Evolutionary conservation across 1,284 basidiomycete species (phyloP).

Genomic region (Sanghuangporus baumii): DNA sequence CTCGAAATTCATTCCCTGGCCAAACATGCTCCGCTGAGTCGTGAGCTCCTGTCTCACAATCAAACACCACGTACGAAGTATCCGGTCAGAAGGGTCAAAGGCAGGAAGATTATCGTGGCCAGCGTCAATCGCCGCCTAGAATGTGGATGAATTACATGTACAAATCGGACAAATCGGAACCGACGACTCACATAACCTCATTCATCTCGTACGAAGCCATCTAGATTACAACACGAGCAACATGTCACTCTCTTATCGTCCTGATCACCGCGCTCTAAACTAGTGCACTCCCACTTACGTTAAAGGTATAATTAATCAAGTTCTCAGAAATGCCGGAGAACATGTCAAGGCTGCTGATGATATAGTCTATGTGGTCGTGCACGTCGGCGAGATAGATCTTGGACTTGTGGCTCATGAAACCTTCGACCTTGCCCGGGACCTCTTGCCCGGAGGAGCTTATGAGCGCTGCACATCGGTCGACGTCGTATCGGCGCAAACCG

Average conservation of each 20-base stretch:
- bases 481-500: conserved; percentile 58
- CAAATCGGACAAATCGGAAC: not conserved
- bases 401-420: conserved; percentile 62
- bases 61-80: conserved; percentile 50
- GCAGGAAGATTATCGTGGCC: conserved; percentile 65
- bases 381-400: conserved; percentile 69
- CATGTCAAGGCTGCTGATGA: conserved; percentile 61
- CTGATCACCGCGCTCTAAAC: not conserved
- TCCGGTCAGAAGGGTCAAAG: conserved; percentile 63
- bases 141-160: not conserved
- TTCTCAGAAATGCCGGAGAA: conserved; percentile 63
- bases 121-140: conserved; percentile 50
- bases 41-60: not conserved
- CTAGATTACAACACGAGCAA: conserved; percentile 28
- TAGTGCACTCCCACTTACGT: conserved; percentile 29
- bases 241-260: not conserved
- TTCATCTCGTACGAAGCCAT: conserved; percentile 69
- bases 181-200: conserved; percentile 49
- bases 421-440: conserved; percentile 31
- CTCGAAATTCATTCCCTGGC: conserved; percentile 64
- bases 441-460: conserved; percentile 32
- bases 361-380: conserved; percentile 66
- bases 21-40: not conserved
- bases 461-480: conserved; percentile 56
- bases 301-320: conserved; percentile 64